phyloP scores from a whole-genome alignment of 352 stramenopile species.

The Phytopythium ostracodes region DNA sequence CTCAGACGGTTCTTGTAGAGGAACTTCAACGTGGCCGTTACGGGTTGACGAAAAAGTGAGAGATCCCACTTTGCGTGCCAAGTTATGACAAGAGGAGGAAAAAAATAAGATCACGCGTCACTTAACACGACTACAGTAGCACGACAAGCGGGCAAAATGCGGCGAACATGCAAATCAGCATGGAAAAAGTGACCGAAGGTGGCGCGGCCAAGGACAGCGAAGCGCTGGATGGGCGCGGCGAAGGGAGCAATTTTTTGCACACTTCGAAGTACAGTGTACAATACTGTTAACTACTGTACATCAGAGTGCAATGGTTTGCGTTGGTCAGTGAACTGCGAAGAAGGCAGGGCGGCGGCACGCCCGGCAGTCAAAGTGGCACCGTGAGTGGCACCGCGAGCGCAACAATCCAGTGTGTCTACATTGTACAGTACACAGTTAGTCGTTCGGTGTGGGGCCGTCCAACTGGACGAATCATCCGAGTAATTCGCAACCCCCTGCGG shows the following conservation, averaged over 20 bases:
- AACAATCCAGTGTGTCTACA: constrained; percentile 2
- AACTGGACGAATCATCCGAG: background rate
- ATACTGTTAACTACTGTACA: too few species aligned
- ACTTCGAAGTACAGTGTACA: too few species aligned
- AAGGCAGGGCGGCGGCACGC: background rate
- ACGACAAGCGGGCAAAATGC: background rate
- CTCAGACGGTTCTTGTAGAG: constrained; percentile 1
- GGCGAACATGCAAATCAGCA: too few species aligned
- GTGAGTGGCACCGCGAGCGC: background rate
- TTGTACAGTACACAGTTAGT: background rate
- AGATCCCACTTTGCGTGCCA: too few species aligned
- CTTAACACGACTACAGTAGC: background rate
- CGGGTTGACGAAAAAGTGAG: background rate
- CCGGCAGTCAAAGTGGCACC: background rate
- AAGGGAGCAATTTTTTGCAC: too few species aligned
- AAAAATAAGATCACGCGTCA: background rate
- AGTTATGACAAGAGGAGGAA: background rate
- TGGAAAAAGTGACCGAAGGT: too few species aligned
- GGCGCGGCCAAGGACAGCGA: too few species aligned
- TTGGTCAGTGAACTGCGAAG: background rate
- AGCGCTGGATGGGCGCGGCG: too few species aligned
- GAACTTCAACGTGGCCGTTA: background rate
- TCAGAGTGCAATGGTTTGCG: background rate
- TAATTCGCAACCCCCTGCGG: background rate
- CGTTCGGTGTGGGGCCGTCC: background rate